Conservation (phyloP, 75 land plant genomes). For the Larix kaempferi region DNA sequence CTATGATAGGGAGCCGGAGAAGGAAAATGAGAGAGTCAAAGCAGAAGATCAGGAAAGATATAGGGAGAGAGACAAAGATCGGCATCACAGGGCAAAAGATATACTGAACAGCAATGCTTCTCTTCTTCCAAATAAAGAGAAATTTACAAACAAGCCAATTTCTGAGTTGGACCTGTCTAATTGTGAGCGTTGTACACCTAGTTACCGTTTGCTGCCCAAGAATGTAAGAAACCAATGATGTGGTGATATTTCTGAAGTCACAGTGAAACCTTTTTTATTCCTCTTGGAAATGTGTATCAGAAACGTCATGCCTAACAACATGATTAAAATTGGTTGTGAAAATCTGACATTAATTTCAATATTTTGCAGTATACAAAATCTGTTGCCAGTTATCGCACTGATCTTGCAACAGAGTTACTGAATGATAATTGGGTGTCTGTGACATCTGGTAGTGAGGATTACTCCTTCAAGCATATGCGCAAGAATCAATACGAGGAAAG, state of each 20-base stretch:
- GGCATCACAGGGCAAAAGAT: slow-evolving; percentile 50
- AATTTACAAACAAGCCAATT: slow-evolving; percentile 66
- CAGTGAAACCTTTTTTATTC: background rate
- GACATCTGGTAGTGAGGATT: slow-evolving; percentile 77
- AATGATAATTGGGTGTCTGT: slow-evolving; percentile 78
- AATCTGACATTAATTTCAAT: background rate
- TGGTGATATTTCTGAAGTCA: background rate
- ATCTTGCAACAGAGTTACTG: slow-evolving; percentile 51
- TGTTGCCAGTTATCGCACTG: slow-evolving; percentile 51
- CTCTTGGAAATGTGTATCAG: too few species aligned
- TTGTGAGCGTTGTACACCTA: slow-evolving; percentile 87
- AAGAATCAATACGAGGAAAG: slow-evolving; percentile 70
- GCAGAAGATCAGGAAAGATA: slow-evolving; percentile 46
- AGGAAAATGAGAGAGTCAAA: slow-evolving; percentile 25
- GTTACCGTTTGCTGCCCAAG: slow-evolving; percentile 87
- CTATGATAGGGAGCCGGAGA: background rate
- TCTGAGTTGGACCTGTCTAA: slow-evolving; percentile 89
- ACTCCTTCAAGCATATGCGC: slow-evolving; percentile 75
- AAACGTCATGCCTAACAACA: too few species aligned
- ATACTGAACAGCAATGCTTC: slow-evolving; percentile 39
- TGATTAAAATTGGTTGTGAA: background rate
- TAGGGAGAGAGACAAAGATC: slow-evolving; percentile 41
- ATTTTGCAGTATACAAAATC: slow-evolving; percentile 55
- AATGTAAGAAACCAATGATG: slow-evolving; percentile 35
- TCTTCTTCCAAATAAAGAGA: slow-evolving; percentile 48